Percentiles rank a stretch among this genome's conserved stretches.
Conservation (phyloP, 768 basidiomycete species). For the Tremella mesenterica region DNA sequence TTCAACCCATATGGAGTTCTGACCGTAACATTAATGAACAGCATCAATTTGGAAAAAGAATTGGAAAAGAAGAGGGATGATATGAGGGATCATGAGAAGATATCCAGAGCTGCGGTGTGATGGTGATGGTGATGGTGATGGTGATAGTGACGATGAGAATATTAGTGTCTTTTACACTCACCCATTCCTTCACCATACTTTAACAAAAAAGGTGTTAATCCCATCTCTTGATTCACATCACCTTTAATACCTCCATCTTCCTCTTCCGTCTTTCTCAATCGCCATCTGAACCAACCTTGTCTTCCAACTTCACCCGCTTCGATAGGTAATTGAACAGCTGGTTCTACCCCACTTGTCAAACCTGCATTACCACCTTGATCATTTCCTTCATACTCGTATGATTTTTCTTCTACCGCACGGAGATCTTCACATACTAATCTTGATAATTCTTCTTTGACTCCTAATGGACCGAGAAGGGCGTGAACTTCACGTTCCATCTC, state of each 20-base stretch:
- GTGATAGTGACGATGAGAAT: neutral
- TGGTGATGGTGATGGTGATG: no score
- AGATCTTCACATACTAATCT: conserved; percentile 68
- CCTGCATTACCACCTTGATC: conserved; percentile 1
- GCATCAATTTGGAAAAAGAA: neutral
- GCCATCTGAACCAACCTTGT: conserved; percentile 18
- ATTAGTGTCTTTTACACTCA: conserved; percentile 44
- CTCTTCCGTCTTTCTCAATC: conserved; percentile 41
- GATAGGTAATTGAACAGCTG: neutral
- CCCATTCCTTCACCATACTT: conserved; percentile 92
- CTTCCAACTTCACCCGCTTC: neutral
- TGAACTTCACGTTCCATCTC: conserved; percentile 95
- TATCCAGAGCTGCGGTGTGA: neutral
- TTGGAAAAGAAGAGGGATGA: neutral
- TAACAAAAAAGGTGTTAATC: conserved; percentile 83
- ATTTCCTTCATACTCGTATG: conserved; percentile 35
- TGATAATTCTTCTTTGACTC: conserved; percentile 75
- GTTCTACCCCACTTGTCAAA: conserved; percentile 19
- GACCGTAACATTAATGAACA: no score
- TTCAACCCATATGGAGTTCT: neutral
- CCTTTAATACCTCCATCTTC: conserved; percentile 57
- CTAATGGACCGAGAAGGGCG: conserved; percentile 76
- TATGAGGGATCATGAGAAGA: no score
- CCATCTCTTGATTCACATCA: conserved; percentile 61
- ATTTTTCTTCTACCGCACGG: conserved; percentile 46